Base-by-base conservation (phyloP, 139 green algal genomes). In the Tetradesmus obliquus region DNA sequence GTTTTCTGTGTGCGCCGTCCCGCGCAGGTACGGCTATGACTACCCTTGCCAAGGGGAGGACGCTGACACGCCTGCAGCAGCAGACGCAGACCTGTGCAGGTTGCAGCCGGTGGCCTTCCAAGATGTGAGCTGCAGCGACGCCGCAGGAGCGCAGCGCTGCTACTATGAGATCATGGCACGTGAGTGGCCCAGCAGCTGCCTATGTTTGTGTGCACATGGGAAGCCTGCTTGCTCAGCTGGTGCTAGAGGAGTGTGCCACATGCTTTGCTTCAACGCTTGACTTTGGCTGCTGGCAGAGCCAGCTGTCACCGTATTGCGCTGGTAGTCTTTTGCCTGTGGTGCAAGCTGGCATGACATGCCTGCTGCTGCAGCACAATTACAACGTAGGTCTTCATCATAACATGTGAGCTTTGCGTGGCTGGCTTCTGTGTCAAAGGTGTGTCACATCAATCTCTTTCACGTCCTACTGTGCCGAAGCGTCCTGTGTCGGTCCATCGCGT, bases 21-120 rank as follows among this genome's bases (percentile, higher is more conserved):
- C 74, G 51, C 32, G 32, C 87, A 95, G 93, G 93, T 95, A 95
- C 60, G 94, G 93, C 24, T 96, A 96, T 55, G 71, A 88, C 51
- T 96, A 96, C 66, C 55, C 88, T 1, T 96, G 94, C n/a, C n/a
- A 83, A 24, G 89, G 60, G 3, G 3, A 13, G 71, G 90, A 83
- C 24, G 54, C 54, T 55, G 89, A 15, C 5, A 20, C 17, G 7
- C 17, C 45, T 24, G 55, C 86, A 10, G 62, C 79, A 1, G 84
- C 81, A 2, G 22, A 71, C 22, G 74, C 66, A 5, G 91, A 93
- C 58, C 4, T 95, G 51, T 96, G 95, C 84, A 3, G 24, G 12
- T 19, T 96, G 54, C n/a, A 53, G 24, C 81, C 91, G 0, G 88
- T 93, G 5, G 7, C 86, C 8, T 96, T 94, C 66, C 80, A 72